Conservation (phyloP, 2,329 filamentous ascomycete species). For the Fusarium sororula region DNA sequence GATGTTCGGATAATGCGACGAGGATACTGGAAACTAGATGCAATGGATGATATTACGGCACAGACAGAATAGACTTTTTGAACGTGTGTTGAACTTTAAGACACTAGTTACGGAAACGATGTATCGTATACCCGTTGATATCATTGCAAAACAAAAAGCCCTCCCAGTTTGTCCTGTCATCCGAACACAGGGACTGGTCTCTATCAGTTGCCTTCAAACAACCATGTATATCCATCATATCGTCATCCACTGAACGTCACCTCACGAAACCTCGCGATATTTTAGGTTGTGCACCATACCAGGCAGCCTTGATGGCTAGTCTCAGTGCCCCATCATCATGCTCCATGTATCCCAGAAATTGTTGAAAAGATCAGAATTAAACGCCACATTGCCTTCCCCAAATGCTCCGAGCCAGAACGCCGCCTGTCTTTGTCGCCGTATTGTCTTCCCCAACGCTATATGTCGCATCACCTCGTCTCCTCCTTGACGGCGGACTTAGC, state of each 20-base stretch:
- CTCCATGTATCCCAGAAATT: conserved; percentile 27
- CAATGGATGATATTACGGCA: not conserved
- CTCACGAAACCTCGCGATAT: conserved; percentile 21
- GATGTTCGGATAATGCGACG: not conserved
- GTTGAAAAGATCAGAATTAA: conserved; percentile 37
- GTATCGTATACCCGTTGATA: conserved; percentile 42
- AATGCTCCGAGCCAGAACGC: conserved; percentile 40
- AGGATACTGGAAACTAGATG: not conserved
- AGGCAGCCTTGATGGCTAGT: conserved; percentile 33
- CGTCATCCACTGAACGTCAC: conserved; percentile 10
- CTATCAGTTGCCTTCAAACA: conserved; percentile 32
- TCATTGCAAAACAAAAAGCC: conserved; percentile 39
- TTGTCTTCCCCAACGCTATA: conserved; percentile 19
- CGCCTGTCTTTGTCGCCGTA: conserved; percentile 26
- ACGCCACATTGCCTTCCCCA: conserved; percentile 30
- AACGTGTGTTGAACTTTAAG: conserved; percentile 26
- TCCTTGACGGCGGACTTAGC: conserved; percentile 39
- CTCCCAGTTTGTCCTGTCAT: conserved; percentile 19
- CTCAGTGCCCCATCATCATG: conserved; percentile 25
- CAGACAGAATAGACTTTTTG: not conserved
- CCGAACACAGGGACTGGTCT: conserved; percentile 22
- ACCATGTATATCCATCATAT: conserved; percentile 24
- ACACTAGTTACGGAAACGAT: conserved; percentile 36
- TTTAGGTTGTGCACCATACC: conserved; percentile 24
- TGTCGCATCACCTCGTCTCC: conserved; percentile 33